phyloP scores from a whole-genome alignment of 2,329 filamentous ascomycete genomes.

The Neonectria coccinea region DNA sequence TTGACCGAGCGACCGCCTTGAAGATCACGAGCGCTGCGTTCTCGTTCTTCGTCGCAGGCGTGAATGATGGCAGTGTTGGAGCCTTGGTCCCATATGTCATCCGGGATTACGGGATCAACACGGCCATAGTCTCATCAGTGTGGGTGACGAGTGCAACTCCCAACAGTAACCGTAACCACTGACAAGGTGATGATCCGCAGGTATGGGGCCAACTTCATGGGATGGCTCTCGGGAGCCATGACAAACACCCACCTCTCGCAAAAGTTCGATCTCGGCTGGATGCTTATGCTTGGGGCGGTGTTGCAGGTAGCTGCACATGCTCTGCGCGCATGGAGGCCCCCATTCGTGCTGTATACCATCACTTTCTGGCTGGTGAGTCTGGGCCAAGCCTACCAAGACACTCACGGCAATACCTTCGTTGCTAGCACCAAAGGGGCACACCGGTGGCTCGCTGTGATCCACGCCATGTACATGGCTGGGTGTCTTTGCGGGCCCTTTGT shows the following conservation, averaged over 20 bases:
- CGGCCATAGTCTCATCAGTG: constrained; percentile 63
- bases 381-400: constrained; percentile 73
- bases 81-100: constrained; percentile 73
- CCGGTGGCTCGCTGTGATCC: constrained; percentile 72
- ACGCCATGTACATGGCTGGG: constrained; percentile 71
- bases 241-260: constrained; percentile 66
- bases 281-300: constrained; percentile 66
- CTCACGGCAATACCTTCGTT: constrained; percentile 72
- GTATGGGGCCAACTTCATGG: constrained; percentile 68
- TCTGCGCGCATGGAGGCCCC: constrained; percentile 67
- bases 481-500: constrained; percentile 68
- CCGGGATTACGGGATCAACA: constrained; percentile 65
- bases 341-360: constrained; percentile 66
- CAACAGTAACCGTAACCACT: not conserved
- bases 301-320: constrained; percentile 67
- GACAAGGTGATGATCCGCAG: constrained; percentile 39
- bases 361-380: constrained; percentile 70
- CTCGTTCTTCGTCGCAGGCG: constrained; percentile 74
- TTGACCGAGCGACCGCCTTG: constrained; percentile 39
- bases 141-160: constrained; percentile 44
- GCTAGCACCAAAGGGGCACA: constrained; percentile 63
- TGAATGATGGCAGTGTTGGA: constrained; percentile 74
- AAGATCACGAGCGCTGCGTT: constrained; percentile 68
- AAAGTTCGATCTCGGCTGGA: constrained; percentile 65
- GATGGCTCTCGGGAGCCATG: constrained; percentile 69